Evolutionary conservation across 75 land plant genomes (phyloP).

Genomic region (Selaginella moellendorffii): DNA sequence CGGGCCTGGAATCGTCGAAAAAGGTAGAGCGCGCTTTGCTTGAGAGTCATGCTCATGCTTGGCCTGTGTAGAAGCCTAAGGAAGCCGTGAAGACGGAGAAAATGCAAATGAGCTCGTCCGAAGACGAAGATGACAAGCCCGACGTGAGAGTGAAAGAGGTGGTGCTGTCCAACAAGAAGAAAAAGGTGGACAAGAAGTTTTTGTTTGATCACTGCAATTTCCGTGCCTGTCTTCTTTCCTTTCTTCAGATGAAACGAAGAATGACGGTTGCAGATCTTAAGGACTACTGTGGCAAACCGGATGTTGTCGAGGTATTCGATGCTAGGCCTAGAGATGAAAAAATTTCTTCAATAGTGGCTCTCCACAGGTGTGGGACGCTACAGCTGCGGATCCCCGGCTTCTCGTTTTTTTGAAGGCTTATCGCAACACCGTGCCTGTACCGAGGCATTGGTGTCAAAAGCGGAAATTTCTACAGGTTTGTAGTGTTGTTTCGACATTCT

Average conservation of each 20-base stretch:
- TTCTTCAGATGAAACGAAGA: slow-evolving; percentile 61
- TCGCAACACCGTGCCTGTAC: slow-evolving; percentile 97
- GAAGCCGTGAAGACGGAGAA: slow-evolving; percentile 36
- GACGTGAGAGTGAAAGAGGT: slow-evolving; percentile 57
- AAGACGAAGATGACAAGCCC: slow-evolving; percentile 77
- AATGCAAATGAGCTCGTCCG: slow-evolving; percentile 43
- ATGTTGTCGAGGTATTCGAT: slow-evolving; percentile 78
- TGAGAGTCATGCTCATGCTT: not conserved
- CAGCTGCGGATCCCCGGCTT: slow-evolving; percentile 90
- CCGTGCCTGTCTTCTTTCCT: not conserved
- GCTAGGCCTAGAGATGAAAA: too few relatives aligned
- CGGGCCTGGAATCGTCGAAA: slow-evolving; percentile 22
- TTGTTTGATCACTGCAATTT: too few relatives aligned
- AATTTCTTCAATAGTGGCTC: too few relatives aligned
- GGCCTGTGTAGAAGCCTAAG: slow-evolving; percentile 37
- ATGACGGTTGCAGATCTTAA: slow-evolving; percentile 98
- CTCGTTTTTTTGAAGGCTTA: slow-evolving; percentile 86
- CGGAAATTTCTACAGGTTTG: slow-evolving; percentile 94
- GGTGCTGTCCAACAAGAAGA: slow-evolving; percentile 90
- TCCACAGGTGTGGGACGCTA: slow-evolving; percentile 95
- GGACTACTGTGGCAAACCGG: slow-evolving; percentile 80
- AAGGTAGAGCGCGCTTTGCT: slow-evolving; percentile 14
- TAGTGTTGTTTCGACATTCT: not conserved
- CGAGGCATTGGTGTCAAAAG: slow-evolving; percentile 98
- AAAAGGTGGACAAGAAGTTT: too few relatives aligned